These are phyloP conservation scores for Alternaria consortialis DNA, from an alignment of 2,329 filamentous ascomycete species.

Conservation along the genomic window DNA sequence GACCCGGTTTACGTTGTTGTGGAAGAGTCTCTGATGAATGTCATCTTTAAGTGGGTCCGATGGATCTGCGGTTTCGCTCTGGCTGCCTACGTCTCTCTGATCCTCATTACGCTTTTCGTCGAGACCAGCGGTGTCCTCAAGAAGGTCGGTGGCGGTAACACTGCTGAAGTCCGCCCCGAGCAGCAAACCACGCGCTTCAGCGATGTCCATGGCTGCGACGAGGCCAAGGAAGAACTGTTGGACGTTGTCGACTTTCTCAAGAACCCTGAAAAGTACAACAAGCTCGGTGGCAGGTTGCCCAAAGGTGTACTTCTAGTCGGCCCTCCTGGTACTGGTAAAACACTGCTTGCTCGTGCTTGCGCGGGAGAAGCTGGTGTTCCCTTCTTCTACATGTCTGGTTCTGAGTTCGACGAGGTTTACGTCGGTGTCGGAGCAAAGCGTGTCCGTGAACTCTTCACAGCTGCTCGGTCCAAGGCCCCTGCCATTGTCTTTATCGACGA, in stretches of 20 bases:
- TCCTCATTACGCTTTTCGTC: constrained; percentile 81
- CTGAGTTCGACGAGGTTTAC: constrained; percentile 98
- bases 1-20: constrained; percentile 95
- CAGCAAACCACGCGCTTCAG: constrained; percentile 89
- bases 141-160: constrained; percentile 75
- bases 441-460: constrained; percentile 88
- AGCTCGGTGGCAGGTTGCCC: constrained; percentile 92
- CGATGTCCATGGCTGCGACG: constrained; percentile 96
- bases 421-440: constrained; percentile 97
- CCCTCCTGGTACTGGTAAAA: constrained; percentile 97
- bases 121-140: constrained; percentile 83
- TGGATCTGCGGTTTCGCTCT: constrained; percentile 83
- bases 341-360: constrained; percentile 90
- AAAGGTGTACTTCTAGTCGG: constrained; percentile 96
- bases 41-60: constrained; percentile 90
- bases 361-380: constrained; percentile 96
- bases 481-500: constrained; percentile 97
- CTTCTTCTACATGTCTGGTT: constrained; percentile 99
- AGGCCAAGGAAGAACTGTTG: constrained; percentile 97
- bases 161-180: constrained; percentile 89
- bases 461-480: constrained; percentile 85
- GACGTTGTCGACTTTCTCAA: constrained; percentile 96
- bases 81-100: constrained; percentile 79
- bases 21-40: constrained; percentile 82
- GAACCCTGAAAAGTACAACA: constrained; percentile 91